Evolutionary conservation across 495 filamentous ascomycete genomes (phyloP).

Genomic region (Neurospora sp.): DNA sequence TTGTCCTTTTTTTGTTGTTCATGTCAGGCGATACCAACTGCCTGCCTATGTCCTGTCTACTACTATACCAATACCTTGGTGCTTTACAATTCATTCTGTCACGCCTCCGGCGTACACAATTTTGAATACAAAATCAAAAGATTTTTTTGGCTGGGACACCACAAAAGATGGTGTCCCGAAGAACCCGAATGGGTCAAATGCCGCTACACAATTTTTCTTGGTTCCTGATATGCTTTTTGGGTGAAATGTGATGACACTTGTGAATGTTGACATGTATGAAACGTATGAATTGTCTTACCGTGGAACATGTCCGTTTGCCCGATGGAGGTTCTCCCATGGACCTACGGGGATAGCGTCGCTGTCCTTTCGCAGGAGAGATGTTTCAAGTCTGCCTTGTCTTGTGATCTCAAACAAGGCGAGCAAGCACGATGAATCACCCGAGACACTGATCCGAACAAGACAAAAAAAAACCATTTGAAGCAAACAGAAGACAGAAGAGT

Average conservation of each 20-base stretch:
- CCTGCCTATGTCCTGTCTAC: not conserved
- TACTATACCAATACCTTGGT: not conserved
- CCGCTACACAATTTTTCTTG: not conserved
- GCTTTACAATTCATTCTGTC: not conserved
- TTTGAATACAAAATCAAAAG: not conserved
- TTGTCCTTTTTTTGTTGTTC: not conserved
- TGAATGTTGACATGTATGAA: not conserved
- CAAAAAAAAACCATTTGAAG: not conserved
- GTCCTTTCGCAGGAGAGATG: not conserved
- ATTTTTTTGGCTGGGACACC: not conserved
- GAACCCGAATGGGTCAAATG: not conserved
- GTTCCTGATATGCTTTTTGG: not conserved
- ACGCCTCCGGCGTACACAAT: not conserved
- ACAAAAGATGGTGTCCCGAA: not conserved
- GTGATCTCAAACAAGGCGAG: not conserved
- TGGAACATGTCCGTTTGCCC: not conserved
- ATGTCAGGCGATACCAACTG: not conserved
- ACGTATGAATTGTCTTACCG: not conserved
- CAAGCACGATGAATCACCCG: not conserved
- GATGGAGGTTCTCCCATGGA: not conserved
- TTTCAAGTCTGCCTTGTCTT: not conserved
- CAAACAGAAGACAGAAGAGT: not conserved
- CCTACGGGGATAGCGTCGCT: not conserved
- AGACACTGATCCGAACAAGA: not conserved
- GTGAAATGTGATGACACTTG: not conserved